These are phyloP conservation scores for Sclerotinia minor DNA, from an alignment of 2,329 filamentous ascomycete genomes.

Conservation along the genomic window DNA sequence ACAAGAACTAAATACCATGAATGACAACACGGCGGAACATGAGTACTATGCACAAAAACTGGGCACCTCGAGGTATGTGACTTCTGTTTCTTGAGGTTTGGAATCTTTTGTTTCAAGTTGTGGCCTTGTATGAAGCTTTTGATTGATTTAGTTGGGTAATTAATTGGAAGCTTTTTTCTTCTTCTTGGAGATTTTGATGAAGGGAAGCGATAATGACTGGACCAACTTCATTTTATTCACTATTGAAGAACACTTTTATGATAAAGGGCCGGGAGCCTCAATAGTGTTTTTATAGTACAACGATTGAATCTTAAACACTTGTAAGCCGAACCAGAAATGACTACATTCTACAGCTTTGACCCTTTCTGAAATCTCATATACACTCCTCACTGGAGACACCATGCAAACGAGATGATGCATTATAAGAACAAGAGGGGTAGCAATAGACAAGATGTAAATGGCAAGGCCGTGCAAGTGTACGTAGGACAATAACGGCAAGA, in stretches of 20 bases:
- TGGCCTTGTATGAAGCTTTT: not conserved
- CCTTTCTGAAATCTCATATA: not conserved
- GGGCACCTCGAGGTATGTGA: not conserved
- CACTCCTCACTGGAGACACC: not conserved
- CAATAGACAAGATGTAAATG: not conserved
- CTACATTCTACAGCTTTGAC: not conserved
- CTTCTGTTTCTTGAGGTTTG: not conserved
- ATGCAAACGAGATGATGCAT: not conserved
- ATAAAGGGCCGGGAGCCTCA: not conserved
- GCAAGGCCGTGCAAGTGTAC: not conserved
- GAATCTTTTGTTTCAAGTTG: not conserved
- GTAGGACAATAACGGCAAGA: not conserved
- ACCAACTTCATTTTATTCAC: not conserved
- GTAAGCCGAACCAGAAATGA: not conserved
- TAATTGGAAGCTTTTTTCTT: not conserved
- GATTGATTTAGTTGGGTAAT: not conserved
- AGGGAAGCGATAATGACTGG: not conserved
- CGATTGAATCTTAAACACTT: not conserved
- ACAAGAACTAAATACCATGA: not conserved
- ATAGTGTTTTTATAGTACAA: not conserved
- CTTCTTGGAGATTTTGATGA: not conserved
- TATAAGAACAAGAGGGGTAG: not conserved
- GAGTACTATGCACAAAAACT: not conserved
- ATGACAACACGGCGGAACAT: not conserved
- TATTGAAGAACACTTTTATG: not conserved